Evolutionary conservation across 371 early-diverging fungal genomes (phyloP).

Genomic region (Astathelohania contejeani): DNA sequence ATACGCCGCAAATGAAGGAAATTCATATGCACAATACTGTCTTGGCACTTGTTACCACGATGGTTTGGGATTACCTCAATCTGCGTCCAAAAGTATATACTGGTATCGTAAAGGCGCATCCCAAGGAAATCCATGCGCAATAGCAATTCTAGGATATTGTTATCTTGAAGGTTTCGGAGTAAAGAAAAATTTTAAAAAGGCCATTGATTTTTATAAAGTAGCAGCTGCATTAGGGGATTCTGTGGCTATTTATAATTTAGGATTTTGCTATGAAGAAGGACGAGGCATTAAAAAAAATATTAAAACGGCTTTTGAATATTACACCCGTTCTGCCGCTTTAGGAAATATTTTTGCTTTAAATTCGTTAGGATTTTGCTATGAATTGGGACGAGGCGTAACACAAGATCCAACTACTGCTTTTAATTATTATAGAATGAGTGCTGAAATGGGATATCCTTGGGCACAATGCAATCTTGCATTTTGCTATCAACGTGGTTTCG

Average conservation of each 20-base stretch:
- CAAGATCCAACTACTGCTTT: conserved; percentile 51
- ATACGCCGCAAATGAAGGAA: conserved; percentile 53
- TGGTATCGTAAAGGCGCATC: conserved; percentile 59
- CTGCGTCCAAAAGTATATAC: conserved; percentile 56
- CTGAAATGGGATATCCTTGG: conserved; percentile 57
- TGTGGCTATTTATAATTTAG: conserved; percentile 82
- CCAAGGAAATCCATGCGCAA: conserved; percentile 61
- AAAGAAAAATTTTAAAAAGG: conserved; percentile 52
- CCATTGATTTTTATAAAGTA: conserved; percentile 73
- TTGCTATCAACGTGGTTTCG: conserved; percentile 66
- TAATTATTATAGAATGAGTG: conserved; percentile 53
- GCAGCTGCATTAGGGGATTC: conserved; percentile 76
- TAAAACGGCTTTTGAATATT: conserved; percentile 68
- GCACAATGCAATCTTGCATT: conserved; percentile 65
- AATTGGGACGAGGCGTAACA: conserved; percentile 55
- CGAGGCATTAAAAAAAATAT: conserved; percentile 58
- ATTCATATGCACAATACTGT: conserved; percentile 52
- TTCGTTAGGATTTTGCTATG: conserved; percentile 64
- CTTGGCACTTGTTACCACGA: conserved; percentile 62
- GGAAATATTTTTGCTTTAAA: conserved; percentile 71
- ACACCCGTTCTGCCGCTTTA: conserved; percentile 61
- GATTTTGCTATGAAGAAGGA: conserved; percentile 65
- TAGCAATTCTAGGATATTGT: conserved; percentile 68
- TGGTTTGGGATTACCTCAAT: conserved; percentile 58
- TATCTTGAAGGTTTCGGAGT: conserved; percentile 70